Evolutionary conservation across 805 yeast genomes (phyloP).

Genomic region (Debaryomyces hansenii): DNA sequence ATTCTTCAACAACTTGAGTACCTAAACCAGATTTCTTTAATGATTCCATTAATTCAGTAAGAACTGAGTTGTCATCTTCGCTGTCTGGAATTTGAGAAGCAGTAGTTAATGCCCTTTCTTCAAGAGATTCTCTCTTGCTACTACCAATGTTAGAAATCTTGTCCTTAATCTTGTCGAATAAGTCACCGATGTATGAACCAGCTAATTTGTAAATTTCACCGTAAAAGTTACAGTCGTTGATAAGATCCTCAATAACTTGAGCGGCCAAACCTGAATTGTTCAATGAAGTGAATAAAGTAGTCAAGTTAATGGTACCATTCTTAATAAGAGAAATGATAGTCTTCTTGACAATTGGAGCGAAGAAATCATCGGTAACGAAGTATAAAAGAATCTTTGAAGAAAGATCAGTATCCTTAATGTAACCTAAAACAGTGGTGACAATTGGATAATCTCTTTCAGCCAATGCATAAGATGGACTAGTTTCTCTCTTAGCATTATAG

Average conservation of each 20-base stretch:
- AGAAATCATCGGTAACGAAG: slow-evolving; percentile 30
- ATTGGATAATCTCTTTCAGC: slow-evolving; percentile 38
- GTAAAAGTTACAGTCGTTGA: slow-evolving; percentile 39
- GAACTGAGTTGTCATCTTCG: slow-evolving; percentile 13
- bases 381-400: slow-evolving; percentile 36
- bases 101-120: slow-evolving; percentile 11
- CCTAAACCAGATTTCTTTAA: slow-evolving; percentile 45
- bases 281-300: slow-evolving; percentile 39
- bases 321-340: slow-evolving; percentile 30
- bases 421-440: slow-evolving; percentile 40
- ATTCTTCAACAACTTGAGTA: slow-evolving; percentile 33
- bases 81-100: neutral
- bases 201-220: slow-evolving; percentile 40
- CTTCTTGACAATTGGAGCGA: slow-evolving; percentile 28
- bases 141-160: slow-evolving; percentile 20
- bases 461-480: slow-evolving; percentile 20
- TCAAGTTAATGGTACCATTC: slow-evolving; percentile 30
- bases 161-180: slow-evolving; percentile 25
- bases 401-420: slow-evolving; percentile 34
- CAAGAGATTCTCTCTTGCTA: slow-evolving; percentile 18
- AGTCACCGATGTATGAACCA: slow-evolving; percentile 26
- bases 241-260: slow-evolving; percentile 33
- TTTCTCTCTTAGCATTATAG: slow-evolving; percentile 30
- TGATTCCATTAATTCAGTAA: slow-evolving; percentile 41
- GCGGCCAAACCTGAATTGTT: slow-evolving; percentile 44